Base-by-base conservation (phyloP, 768 basidiomycete species). In the Botryobasidium botryosum region DNA sequence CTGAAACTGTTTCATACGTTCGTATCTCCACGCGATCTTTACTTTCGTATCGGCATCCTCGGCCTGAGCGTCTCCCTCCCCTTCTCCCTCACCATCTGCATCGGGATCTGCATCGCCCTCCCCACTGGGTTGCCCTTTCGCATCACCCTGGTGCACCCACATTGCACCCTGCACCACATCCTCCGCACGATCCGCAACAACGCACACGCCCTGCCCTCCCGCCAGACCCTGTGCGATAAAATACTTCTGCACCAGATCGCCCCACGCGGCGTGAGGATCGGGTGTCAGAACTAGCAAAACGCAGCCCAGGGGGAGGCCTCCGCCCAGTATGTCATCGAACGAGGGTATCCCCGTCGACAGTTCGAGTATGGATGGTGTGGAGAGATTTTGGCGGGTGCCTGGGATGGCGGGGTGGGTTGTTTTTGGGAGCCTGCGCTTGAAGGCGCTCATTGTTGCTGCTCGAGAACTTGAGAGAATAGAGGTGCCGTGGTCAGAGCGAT, bases 11-110 rank as follows among this genome's bases (percentile, higher is more conserved):
- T 80, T 84, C 83, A 96, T 83, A 46, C 77, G 71, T 55, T 87
- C 86, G 61, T 99, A 99, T 56, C 94, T 72, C 85, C 94, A 99
- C 25, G 94, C 94, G 54, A 99, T 97, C 64, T 83, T 92, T 51
- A 91, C 81, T 53, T 75, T 77, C 23, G 74, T 67, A 33, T 64
- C 69, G 28, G 40, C 57, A 8, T 43, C 52, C 35, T 50, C 54
- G 8, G 54, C 55, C 40, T 57, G 60, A n/a, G n/a, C n/a, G n/a
- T n/a, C n/a, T n/a, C n/a, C n/a, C n/a, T n/a, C n/a, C n/a, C n/a
- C n/a, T 10, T 54, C 56, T 51, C 67, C 67, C 10, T 57, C 56
- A 10, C 53, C 54, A 15, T 49, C 50, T 7, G 48, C 49, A 28
- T 66, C 63, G n/a, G 55, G 57, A 43, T 52, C 56, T 36, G 51